phyloP scores from a whole-genome alignment of 495 filamentous ascomycete genomes.

The Symbiotaphrina buchneri region DNA sequence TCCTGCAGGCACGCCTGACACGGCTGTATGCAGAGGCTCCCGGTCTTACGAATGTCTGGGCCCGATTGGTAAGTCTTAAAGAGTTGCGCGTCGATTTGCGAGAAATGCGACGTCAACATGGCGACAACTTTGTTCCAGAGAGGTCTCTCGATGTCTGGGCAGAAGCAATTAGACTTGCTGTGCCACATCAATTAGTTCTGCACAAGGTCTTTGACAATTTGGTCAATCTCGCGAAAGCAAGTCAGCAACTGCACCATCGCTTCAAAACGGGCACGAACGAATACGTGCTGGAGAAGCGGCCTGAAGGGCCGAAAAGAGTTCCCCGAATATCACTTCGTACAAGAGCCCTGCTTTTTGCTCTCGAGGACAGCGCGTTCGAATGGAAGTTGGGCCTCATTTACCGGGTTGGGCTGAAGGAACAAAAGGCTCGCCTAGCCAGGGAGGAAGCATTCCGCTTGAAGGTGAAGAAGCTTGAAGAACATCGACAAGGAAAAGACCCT shows the following conservation, averaged over 20 bases:
- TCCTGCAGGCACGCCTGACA: conserved; percentile 47
- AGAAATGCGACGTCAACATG: conserved; percentile 43
- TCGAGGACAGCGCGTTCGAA: conserved; percentile 94
- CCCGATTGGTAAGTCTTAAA: conserved; percentile 63
- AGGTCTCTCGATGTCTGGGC: conserved; percentile 64
- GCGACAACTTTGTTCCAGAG: conserved; percentile 38
- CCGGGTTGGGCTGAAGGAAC: conserved; percentile 65
- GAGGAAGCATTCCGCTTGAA: conserved; percentile 83
- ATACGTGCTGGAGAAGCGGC: conserved; percentile 59
- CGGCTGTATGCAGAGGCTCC: conserved; percentile 75
- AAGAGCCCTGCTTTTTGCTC: conserved; percentile 62
- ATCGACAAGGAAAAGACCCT: conserved; percentile 24
- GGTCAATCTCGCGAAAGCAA: conserved; percentile 67
- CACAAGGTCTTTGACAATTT: conserved; percentile 85
- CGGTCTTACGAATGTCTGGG: conserved; percentile 61
- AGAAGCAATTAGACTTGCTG: conserved; percentile 69
- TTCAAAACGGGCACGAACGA: conserved; percentile 74
- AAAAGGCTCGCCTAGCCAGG: conserved; percentile 67
- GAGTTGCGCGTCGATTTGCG: conserved; percentile 58
- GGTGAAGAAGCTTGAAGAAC: conserved; percentile 54
- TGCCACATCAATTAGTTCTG: conserved; percentile 86
- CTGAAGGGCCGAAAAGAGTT: conserved; percentile 65
- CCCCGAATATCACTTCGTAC: conserved; percentile 66
- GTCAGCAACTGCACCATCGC: conserved; percentile 72
- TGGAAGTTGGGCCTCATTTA: conserved; percentile 93